phyloP scores from a whole-genome alignment of 805 yeast species.

The Metschnikowia baotianmanensis region DNA sequence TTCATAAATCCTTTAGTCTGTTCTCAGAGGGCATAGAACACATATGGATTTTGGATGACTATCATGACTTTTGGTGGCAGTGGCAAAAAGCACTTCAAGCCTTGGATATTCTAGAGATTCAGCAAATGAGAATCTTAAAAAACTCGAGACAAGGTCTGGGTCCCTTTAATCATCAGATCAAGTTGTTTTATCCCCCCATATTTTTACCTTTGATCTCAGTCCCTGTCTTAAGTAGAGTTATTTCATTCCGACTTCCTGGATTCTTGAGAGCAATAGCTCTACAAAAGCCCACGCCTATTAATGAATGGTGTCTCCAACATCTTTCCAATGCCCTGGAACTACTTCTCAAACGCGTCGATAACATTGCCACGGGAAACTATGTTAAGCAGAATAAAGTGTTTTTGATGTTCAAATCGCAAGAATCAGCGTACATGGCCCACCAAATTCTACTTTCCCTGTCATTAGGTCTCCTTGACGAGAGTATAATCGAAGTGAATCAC shows the following conservation, averaged over 20 bases:
- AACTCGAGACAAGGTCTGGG: background rate
- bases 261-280: slow-evolving; percentile 23
- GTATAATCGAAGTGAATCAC: slow-evolving; percentile 56
- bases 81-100: slow-evolving; percentile 26
- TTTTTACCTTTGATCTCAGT: slow-evolving; percentile 19
- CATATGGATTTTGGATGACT: slow-evolving; percentile 56
- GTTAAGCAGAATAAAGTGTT: slow-evolving; percentile 48
- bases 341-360: slow-evolving; percentile 7
- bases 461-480: slow-evolving; percentile 41
- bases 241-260: slow-evolving; percentile 30
- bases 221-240: slow-evolving; percentile 22
- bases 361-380: slow-evolving; percentile 20
- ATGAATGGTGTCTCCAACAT: slow-evolving; percentile 30
- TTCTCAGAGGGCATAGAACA: slow-evolving; percentile 55
- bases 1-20: slow-evolving; percentile 32
- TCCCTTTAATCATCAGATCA: too few species aligned
- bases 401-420: slow-evolving; percentile 55
- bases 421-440: slow-evolving; percentile 61
- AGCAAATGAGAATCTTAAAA: slow-evolving; percentile 7
- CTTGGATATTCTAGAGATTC: slow-evolving; percentile 27
- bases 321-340: slow-evolving; percentile 13
- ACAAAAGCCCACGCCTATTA: slow-evolving; percentile 22
- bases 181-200: slow-evolving; percentile 39
- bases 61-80: slow-evolving; percentile 18
- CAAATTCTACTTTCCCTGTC: slow-evolving; percentile 50